Base-by-base conservation (phyloP, 768 basidiomycete species). In the Pilatotrama ljubarskyi region DNA sequence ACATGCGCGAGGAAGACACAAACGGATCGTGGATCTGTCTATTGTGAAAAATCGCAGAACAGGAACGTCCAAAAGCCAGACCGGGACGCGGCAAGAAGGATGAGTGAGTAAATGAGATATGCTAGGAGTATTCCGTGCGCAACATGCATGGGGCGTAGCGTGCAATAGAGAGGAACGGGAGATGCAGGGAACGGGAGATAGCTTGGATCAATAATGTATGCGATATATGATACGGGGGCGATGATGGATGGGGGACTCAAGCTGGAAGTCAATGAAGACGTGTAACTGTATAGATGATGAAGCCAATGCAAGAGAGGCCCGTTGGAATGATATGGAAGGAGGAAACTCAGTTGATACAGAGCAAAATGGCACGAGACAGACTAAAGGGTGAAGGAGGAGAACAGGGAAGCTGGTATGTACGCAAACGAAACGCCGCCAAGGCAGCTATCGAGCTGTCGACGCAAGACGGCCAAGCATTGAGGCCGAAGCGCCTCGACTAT, bases 381-480 rank as follows among this genome's bases (percentile, higher is more conserved):
- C 36, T 8, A 37, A 37, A 37, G 36, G 14, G 14, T 7, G 20
- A 20, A 9, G n/a, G 29, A 49, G 17, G 29, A 49, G 5, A 29
- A 13, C 10, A n/a, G 43, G 8, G 10, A 13, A 44, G 22, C 3
- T 14, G 9, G 3, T n/a, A 24, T 44, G 43, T 20, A 10, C 6
- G 8, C 13, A 13, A 15, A 42, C 20, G 17, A 29, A 29, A 14
- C 24, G 3, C 51, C 17, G 53, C 40, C 53, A 22, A 44, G 32
- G 26, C 41, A 20, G 44, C 36, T 43, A 43, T 43, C 54, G 46
- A 37, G 43, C 10, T 15, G 32, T 15, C 20, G 11, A 46, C 42
- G 43, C 18, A 40, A 53, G 32, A 17, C 26, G 10, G 54, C 54
- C 54, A 55, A 55, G 54, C 54, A 55, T 55, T 26, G 17, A 18